These are phyloP conservation scores for Ceratocystis albifundus DNA, from an alignment of 2,329 filamentous ascomycete species.

Conservation along the genomic window DNA sequence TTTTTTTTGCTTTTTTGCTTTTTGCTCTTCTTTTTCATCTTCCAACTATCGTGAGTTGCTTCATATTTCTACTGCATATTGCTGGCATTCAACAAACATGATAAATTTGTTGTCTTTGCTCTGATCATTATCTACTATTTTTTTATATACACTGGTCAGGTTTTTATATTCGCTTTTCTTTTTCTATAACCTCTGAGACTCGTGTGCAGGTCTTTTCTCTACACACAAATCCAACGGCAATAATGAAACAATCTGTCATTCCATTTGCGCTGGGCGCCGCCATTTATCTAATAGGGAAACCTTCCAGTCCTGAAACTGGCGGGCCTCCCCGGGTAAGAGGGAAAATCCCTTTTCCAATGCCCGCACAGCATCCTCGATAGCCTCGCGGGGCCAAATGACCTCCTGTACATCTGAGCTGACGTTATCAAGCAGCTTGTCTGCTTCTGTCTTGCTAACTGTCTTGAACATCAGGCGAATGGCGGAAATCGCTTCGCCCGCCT, in stretches of 20 bases:
- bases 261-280: slow-evolving; percentile 3
- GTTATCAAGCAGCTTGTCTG: slow-evolving; percentile 39
- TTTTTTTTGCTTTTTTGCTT: neutral
- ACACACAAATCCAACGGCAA: too few relatives aligned
- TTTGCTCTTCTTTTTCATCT: slow-evolving; percentile 6
- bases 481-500: slow-evolving; percentile 26
- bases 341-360: slow-evolving; percentile 39
- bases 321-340: slow-evolving; percentile 44
- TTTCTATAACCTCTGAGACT: neutral
- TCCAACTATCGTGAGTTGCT: slow-evolving; percentile 7
- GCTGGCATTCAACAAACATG: slow-evolving; percentile 13
- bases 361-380: slow-evolving; percentile 37
- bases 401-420: slow-evolving; percentile 49
- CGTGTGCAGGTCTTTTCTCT: neutral
- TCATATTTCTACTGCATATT: slow-evolving; percentile 20
- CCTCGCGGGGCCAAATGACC: slow-evolving; percentile 40
- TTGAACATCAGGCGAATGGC: slow-evolving; percentile 46
- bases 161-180: slow-evolving; percentile 4
- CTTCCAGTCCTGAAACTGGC: slow-evolving; percentile 53
- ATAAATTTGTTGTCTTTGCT: slow-evolving; percentile 14
- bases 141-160: too few relatives aligned
- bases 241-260: neutral
- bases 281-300: slow-evolving; percentile 52
- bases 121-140: neutral
- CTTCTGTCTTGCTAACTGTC: slow-evolving; percentile 34